Evolutionary conservation across 2,329 filamentous ascomycete genomes (phyloP).

Genomic region (Colletotrichum acutatum): DNA sequence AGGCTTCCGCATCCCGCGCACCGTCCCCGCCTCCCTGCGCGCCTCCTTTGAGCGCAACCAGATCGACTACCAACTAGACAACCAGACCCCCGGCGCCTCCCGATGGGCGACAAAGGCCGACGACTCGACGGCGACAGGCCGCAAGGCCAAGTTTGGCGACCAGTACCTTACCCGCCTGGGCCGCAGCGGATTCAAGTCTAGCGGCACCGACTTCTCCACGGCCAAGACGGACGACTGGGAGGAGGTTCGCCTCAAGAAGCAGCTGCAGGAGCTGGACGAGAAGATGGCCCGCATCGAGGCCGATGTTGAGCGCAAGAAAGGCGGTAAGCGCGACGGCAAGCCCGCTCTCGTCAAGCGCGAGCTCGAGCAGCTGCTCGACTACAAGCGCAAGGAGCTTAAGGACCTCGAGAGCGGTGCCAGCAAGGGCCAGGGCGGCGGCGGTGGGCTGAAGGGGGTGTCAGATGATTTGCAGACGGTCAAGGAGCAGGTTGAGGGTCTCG

Average conservation of each 20-base stretch:
- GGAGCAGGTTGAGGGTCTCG: constrained; percentile 93
- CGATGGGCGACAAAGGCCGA: constrained; percentile 84
- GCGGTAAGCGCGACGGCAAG: constrained; percentile 78
- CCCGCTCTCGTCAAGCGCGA: constrained; percentile 94
- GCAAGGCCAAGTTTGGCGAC: constrained; percentile 97
- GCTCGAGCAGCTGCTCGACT: constrained; percentile 92
- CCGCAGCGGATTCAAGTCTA: constrained; percentile 80
- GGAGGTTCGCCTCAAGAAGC: constrained; percentile 93
- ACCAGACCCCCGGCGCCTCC: constrained; percentile 71
- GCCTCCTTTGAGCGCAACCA: constrained; percentile 94
- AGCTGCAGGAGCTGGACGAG: constrained; percentile 87
- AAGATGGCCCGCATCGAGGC: constrained; percentile 88
- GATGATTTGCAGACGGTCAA: constrained; percentile 92
- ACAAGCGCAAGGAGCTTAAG: constrained; percentile 84
- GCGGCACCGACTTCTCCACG: constrained; percentile 89
- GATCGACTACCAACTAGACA: constrained; percentile 95
- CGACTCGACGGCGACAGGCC: constrained; percentile 83
- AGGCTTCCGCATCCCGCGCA: constrained; percentile 91
- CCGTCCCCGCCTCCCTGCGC: constrained; percentile 89
- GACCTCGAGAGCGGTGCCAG: constrained; percentile 79
- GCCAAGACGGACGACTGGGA: constrained; percentile 96
- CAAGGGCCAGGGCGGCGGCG: constrained; percentile 72
- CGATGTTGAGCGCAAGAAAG: constrained; percentile 71
- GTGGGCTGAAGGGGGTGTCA: constrained; percentile 78
- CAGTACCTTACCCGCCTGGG: constrained; percentile 94